Conservation (phyloP, 2,329 filamentous ascomycete species). For the Pseudocercospora pini-densiflorae region DNA sequence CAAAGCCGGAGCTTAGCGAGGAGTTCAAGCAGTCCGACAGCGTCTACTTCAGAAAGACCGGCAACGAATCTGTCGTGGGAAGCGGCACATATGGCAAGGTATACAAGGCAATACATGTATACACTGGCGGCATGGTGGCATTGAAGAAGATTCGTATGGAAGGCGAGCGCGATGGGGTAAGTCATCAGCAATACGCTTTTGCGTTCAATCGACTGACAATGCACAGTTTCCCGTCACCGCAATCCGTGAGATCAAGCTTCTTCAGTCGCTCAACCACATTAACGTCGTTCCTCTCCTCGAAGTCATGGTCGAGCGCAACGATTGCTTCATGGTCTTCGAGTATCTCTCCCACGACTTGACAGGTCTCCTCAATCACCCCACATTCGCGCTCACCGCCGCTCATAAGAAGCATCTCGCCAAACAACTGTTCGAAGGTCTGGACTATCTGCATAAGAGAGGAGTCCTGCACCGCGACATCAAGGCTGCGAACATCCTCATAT, state of each 20-base stretch:
- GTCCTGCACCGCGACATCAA: slow-evolving; percentile 98
- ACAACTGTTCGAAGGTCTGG: slow-evolving; percentile 90
- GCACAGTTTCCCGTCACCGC: slow-evolving; percentile 79
- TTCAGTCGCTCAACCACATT: slow-evolving; percentile 81
- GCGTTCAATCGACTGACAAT: too few species aligned
- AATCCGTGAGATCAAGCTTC: slow-evolving; percentile 85
- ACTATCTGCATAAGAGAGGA: slow-evolving; percentile 91
- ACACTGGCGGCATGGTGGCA: slow-evolving; percentile 80
- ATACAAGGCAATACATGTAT: slow-evolving; percentile 93
- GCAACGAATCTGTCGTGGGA: slow-evolving; percentile 95
- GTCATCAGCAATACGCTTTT: too few species aligned
- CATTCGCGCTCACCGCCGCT: slow-evolving; percentile 79
- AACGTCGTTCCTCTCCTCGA: slow-evolving; percentile 86
- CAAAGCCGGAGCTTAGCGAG: slow-evolving; percentile 69
- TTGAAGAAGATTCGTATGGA: slow-evolving; percentile 94
- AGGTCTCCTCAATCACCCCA: slow-evolving; percentile 90
- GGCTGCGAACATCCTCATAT: slow-evolving; percentile 94
- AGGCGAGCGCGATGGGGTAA: slow-evolving; percentile 78
- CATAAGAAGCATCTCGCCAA: slow-evolving; percentile 93
- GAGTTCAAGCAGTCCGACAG: slow-evolving; percentile 82
- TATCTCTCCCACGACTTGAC: slow-evolving; percentile 97
- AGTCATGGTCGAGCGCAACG: slow-evolving; percentile 98
- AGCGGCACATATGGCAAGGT: slow-evolving; percentile 96
- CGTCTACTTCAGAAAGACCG: slow-evolving; percentile 92
- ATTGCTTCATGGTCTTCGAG: slow-evolving; percentile 99